phyloP scores from a whole-genome alignment of 2,329 filamentous ascomycete species.

The Allantophomopsis cytisporea region DNA sequence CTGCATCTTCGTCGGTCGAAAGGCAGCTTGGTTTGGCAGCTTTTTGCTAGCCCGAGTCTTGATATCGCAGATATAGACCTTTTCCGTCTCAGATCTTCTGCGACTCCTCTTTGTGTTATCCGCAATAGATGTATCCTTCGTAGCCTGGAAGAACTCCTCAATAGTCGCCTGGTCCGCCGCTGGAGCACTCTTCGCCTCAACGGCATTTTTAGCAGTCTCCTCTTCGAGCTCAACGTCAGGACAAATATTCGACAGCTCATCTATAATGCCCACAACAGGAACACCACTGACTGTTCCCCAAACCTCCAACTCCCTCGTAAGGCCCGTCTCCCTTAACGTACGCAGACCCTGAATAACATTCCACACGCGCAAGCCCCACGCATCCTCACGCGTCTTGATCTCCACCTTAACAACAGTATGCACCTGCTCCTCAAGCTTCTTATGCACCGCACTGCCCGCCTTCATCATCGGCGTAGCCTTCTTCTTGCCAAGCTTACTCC shows the following conservation, averaged over 20 bases:
- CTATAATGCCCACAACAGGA: slow-evolving; percentile 80
- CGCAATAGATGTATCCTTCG: slow-evolving; percentile 6
- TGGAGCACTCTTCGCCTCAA: slow-evolving; percentile 19
- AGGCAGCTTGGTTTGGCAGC: slow-evolving; percentile 45
- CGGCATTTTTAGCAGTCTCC: slow-evolving; percentile 17
- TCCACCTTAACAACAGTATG: slow-evolving; percentile 64
- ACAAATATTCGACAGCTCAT: slow-evolving; percentile 67
- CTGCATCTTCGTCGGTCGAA: slow-evolving; percentile 72
- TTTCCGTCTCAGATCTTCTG: slow-evolving; percentile 7
- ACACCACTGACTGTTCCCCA: slow-evolving; percentile 78
- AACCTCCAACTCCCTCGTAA: slow-evolving; percentile 66
- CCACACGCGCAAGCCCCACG: slow-evolving; percentile 73
- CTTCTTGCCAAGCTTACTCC: slow-evolving; percentile 59
- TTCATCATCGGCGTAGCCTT: slow-evolving; percentile 73
- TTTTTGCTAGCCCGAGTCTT: slow-evolving; percentile 64
- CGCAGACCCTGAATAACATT: slow-evolving; percentile 80
- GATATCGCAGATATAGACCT: slow-evolving; percentile 72
- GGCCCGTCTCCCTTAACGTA: slow-evolving; percentile 54
- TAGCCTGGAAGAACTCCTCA: slow-evolving; percentile 13
- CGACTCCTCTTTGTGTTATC: slow-evolving; percentile 5
- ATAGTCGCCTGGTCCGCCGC: slow-evolving; percentile 15
- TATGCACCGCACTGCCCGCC: slow-evolving; percentile 66
- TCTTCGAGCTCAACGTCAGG: slow-evolving; percentile 58
- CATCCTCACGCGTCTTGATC: slow-evolving; percentile 64
- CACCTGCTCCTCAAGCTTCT: slow-evolving; percentile 73